Percentiles rank a stretch among this genome's conserved stretches.
phyloP scores from a whole-genome alignment of 1,284 basidiomycete genomes.

The Stygiomarasmius scandens region DNA sequence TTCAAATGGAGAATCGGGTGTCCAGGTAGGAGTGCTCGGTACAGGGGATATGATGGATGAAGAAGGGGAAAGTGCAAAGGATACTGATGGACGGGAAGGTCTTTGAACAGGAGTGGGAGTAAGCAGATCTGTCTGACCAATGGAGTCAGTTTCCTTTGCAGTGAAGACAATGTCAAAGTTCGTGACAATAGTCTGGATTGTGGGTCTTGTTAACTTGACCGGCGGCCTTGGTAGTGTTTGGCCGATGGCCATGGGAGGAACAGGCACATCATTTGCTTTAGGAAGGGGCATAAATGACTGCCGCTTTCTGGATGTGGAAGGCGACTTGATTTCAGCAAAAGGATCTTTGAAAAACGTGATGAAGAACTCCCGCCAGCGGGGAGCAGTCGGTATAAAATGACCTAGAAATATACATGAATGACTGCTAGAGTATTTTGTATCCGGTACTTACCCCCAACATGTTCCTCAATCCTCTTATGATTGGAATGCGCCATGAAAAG shows the following conservation, averaged over 20 bases:
- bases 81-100: background rate
- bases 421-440: background rate
- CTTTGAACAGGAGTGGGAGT: background rate
- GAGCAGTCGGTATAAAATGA: constrained; percentile 14
- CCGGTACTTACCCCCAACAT: constrained; percentile 10
- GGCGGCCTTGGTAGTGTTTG: background rate
- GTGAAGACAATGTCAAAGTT: background rate
- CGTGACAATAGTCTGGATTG: background rate
- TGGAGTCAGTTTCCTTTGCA: background rate
- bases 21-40: background rate
- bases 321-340: constrained; percentile 15
- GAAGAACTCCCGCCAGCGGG: constrained; percentile 16
- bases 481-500: constrained; percentile 11
- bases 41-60: no score
- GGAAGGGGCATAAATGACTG: background rate
- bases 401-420: background rate
- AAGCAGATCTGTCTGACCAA: background rate
- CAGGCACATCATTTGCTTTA: background rate
- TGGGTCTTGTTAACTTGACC: background rate
- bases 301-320: background rate
- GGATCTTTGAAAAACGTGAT: constrained; percentile 13
- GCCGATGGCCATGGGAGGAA: background rate
- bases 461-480: constrained; percentile 14
- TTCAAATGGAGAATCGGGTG: background rate
- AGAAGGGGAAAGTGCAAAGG: background rate